Conservation (phyloP, 192 early-diverging fungal species). For the Coemansia sp. region DNA sequence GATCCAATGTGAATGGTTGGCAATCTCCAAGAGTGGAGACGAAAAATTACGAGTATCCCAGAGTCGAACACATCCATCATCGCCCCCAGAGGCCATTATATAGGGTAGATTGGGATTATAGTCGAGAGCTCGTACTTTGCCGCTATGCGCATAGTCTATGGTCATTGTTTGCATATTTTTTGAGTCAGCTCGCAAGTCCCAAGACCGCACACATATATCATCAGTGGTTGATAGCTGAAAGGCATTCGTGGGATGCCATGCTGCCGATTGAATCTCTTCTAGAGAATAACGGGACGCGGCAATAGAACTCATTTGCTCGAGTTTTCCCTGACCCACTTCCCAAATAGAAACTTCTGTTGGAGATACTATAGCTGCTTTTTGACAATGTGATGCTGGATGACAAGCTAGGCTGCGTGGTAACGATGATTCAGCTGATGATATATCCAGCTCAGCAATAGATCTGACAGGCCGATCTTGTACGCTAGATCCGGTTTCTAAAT, state of each 20-base stretch:
- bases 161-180: slow-evolving; percentile 10
- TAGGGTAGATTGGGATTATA: slow-evolving; percentile 87
- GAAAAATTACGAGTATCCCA: slow-evolving; percentile 76
- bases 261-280: slow-evolving; percentile 31
- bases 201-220: slow-evolving; percentile 61
- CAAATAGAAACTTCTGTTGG: slow-evolving; percentile 13
- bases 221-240: slow-evolving; percentile 57
- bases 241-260: slow-evolving; percentile 28
- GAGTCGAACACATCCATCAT: slow-evolving; percentile 81
- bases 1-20: slow-evolving; percentile 87
- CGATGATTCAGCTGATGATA: background rate
- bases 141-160: slow-evolving; percentile 66
- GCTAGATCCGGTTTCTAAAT: background rate
- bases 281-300: slow-evolving; percentile 7
- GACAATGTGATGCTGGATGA: slow-evolving; percentile 12
- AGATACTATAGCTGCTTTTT: slow-evolving; percentile 17
- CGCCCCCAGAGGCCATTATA: slow-evolving; percentile 78
- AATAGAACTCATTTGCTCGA: background rate
- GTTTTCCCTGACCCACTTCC: slow-evolving; percentile 7
- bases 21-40: slow-evolving; percentile 62
- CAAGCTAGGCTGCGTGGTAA: slow-evolving; percentile 12
- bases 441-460: slow-evolving; percentile 4
- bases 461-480: background rate
- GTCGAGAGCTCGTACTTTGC: slow-evolving; percentile 70
- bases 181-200: slow-evolving; percentile 63